phyloP scores from a whole-genome alignment of 2,329 filamentous ascomycete species.

The Ascocoryne sarcoides region DNA sequence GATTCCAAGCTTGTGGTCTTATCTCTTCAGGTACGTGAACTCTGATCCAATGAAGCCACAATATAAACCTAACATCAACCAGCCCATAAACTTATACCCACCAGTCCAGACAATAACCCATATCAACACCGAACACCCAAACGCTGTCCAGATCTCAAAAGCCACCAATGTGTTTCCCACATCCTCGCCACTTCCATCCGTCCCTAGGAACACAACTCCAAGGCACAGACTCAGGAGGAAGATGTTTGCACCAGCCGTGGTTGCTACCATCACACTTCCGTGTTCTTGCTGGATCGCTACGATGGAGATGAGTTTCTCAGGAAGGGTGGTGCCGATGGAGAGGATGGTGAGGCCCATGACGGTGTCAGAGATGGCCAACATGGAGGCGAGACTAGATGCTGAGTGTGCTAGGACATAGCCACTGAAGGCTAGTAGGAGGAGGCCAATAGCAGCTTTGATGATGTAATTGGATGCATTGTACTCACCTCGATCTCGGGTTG shows the following conservation, averaged over 20 bases:
- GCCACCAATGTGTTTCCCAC: conserved; percentile 19
- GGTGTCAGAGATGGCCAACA: conserved; percentile 34
- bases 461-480: conserved; percentile 29
- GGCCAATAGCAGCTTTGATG: conserved; percentile 33
- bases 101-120: conserved; percentile 25
- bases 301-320: conserved; percentile 42
- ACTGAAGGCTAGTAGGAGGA: conserved; percentile 34
- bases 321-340: conserved; percentile 42
- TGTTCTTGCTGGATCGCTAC: conserved; percentile 39
- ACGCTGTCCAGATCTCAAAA: conserved; percentile 26
- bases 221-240: conserved; percentile 43
- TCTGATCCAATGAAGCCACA: conserved; percentile 19
- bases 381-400: conserved; percentile 33
- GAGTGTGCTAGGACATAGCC: conserved; percentile 39
- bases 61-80: conserved; percentile 24
- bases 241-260: conserved; percentile 44
- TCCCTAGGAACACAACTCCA: conserved; percentile 31
- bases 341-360: conserved; percentile 40
- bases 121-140: conserved; percentile 18
- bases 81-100: conserved; percentile 28
- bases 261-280: conserved; percentile 40
- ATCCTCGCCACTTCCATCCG: conserved; percentile 10
- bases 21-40: conserved; percentile 7
- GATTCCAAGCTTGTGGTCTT: no score
- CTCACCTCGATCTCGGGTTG: conserved; percentile 4